These are phyloP conservation scores for Pythium scleroteichum DNA, from an alignment of 352 stramenopile genomes.

Conservation along the genomic window DNA sequence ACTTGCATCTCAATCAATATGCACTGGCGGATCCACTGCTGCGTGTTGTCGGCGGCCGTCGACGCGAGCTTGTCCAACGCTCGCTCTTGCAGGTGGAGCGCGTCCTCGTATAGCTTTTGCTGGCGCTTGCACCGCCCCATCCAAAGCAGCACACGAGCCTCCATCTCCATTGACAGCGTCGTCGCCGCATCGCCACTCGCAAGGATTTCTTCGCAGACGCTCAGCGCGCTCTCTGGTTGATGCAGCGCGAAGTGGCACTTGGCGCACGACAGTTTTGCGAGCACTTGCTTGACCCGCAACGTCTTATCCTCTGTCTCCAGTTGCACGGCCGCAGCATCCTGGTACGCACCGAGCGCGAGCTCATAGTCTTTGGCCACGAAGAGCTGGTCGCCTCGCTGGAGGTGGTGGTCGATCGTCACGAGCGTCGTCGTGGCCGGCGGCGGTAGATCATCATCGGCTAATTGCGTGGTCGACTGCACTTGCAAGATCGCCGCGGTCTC, in stretches of 20 bases:
- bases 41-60: constrained; percentile 19
- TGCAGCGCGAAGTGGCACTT: constrained; percentile 70
- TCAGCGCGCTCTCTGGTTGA: constrained; percentile 40
- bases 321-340: constrained; percentile 40
- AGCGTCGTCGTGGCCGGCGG: constrained; percentile 30
- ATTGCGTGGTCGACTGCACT: constrained; percentile 33
- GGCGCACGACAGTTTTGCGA: constrained; percentile 48
- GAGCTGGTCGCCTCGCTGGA: constrained; percentile 56
- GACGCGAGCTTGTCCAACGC: constrained; percentile 59
- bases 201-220: constrained; percentile 6
- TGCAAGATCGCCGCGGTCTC: constrained; percentile 53
- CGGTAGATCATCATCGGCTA: neutral
- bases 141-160: constrained; percentile 60
- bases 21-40: constrained; percentile 50
- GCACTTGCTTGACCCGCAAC: constrained; percentile 35
- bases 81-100: constrained; percentile 45
- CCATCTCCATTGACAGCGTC: constrained; percentile 19
- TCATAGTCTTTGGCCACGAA: constrained; percentile 66
- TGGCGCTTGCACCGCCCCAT: constrained; percentile 63
- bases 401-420: constrained; percentile 59
- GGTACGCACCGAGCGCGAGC: constrained; percentile 49
- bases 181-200: constrained; percentile 41
- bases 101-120: constrained; percentile 49
- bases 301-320: constrained; percentile 9
- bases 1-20: constrained; percentile 73